Evolutionary conservation across 129 eudicot species (phyloP).

Genomic region (Gnaphalium uliginosum): DNA sequence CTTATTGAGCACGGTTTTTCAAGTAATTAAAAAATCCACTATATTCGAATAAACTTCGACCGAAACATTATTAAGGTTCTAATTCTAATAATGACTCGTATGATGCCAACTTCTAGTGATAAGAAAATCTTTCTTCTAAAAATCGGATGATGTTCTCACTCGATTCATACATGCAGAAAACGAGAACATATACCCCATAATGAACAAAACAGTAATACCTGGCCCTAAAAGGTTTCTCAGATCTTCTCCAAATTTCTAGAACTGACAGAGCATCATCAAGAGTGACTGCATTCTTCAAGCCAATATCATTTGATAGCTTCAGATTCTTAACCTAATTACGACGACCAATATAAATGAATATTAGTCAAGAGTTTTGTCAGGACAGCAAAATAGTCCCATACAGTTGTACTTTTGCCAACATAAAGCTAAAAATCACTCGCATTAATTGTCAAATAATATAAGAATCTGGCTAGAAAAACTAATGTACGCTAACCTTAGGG

Average conservation of each 20-base stretch:
- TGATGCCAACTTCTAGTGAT: not conserved
- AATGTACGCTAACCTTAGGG: conserved; percentile 64
- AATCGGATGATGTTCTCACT: not conserved
- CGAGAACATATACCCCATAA: not conserved
- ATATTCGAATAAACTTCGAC: not conserved
- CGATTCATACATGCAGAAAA: not conserved
- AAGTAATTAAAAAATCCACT: not conserved
- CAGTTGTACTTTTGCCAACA: not conserved
- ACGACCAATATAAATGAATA: not conserved
- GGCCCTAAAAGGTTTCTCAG: conserved; percentile 51
- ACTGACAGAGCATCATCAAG: conserved; percentile 57
- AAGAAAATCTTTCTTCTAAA: not conserved
- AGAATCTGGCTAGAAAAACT: not conserved
- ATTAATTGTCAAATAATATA: not conserved
- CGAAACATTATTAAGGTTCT: not conserved
- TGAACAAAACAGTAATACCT: conserved; percentile 44
- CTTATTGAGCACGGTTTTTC: not conserved
- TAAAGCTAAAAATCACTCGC: not conserved
- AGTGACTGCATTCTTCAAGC: conserved; percentile 57
- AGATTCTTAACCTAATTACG: conserved; percentile 55
- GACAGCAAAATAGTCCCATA: not conserved
- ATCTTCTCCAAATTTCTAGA: conserved; percentile 57
- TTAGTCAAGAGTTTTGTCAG: not conserved
- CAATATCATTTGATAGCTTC: conserved; percentile 57
- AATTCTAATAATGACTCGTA: not conserved